Evolutionary conservation across 75 land plant genomes (phyloP), one percentile per base, ranked within the genome.

Genomic region (Cupressus sempervirens): DNA sequence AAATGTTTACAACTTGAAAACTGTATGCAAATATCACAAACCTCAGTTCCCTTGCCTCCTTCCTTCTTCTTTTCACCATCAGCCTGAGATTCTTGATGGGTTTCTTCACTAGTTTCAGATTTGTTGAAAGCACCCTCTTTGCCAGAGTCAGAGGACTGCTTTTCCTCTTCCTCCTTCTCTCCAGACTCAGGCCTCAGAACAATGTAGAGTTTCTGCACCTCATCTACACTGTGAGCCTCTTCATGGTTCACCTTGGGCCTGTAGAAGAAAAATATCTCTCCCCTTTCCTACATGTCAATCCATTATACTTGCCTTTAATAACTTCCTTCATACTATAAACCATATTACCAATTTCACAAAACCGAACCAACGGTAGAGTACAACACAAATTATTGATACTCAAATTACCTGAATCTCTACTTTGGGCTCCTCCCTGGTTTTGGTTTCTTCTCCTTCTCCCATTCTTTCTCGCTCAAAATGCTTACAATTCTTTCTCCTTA

Each of bases 181-280:
- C 97, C 95, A 30, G 91, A 88, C 83, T 93, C 94, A 0, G 94
- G 96, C 32, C 95, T 82, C 58, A 95, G 81, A 18, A 96, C 96
- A 14, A 96, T 85, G 86, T 92, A 94, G 85, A 96, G 29, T 50
- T 91, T 85, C 83, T 95, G 97, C 38, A 95, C 94, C 29, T 95
- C 97, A 46, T 90, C 93, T 1, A 74, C 81, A 67, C 93, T 84
- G 83, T 94, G 92, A 9, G 93, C 93, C 79, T 95, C 91, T 12
- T 95, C 97, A 70, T 36, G 88, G 26, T 84, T 83, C 1, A 96
- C 93, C 86, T 95, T 96, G 8, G 97, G 97, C 86, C 94, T 87
- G 85, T 91, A 94, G 80, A 95, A 95, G 90, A 96, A 93, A 87
- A 95, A 96, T 40, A 96, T 95, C 80, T 96, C 94, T 36, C 94